These are phyloP conservation scores for Phytopythium chamaehyphon DNA, from an alignment of 352 stramenopile genomes.

Conservation along the genomic window DNA sequence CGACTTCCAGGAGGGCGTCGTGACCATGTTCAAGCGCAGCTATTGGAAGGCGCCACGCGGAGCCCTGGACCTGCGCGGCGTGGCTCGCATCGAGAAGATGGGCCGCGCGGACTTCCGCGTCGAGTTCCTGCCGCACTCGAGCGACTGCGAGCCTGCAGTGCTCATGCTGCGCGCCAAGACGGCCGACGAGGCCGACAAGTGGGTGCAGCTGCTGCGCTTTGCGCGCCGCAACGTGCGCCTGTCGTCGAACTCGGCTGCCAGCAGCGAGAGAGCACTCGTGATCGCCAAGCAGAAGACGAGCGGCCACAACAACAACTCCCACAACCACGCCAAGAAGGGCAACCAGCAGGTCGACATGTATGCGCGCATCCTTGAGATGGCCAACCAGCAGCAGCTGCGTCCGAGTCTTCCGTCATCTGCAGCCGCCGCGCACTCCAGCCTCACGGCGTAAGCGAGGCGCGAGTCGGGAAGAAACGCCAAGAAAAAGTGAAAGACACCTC, in stretches of 20 bases:
- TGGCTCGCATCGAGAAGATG: conserved; percentile 63
- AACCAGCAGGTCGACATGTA: conserved; percentile 7
- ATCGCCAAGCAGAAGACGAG: conserved; percentile 9
- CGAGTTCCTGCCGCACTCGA: conserved; percentile 40
- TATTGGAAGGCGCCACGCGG: conserved; percentile 80
- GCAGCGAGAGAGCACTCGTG: conserved; percentile 2
- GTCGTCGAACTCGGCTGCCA: conserved; percentile 6
- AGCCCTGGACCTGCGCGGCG: conserved; percentile 60
- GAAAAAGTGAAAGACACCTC: background rate
- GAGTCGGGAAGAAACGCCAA: too few relatives aligned
- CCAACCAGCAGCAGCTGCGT: background rate
- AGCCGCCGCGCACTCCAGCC: background rate
- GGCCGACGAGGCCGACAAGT: conserved; percentile 55
- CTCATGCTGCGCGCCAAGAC: conserved; percentile 63
- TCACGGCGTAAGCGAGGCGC: background rate
- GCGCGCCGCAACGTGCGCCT: conserved; percentile 41
- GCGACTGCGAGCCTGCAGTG: conserved; percentile 29
- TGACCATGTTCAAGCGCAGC: conserved; percentile 82
- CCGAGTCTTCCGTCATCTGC: conserved; percentile 2
- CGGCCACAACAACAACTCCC: conserved; percentile 1
- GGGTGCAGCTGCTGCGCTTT: conserved; percentile 72
- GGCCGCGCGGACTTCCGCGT: conserved; percentile 66
- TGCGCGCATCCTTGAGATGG: conserved; percentile 8
- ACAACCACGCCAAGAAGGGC: background rate
- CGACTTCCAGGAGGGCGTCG: conserved; percentile 63